Evolutionary conservation across 1,284 basidiomycete genomes (phyloP).

Genomic region (Ceratobasidium sp.): DNA sequence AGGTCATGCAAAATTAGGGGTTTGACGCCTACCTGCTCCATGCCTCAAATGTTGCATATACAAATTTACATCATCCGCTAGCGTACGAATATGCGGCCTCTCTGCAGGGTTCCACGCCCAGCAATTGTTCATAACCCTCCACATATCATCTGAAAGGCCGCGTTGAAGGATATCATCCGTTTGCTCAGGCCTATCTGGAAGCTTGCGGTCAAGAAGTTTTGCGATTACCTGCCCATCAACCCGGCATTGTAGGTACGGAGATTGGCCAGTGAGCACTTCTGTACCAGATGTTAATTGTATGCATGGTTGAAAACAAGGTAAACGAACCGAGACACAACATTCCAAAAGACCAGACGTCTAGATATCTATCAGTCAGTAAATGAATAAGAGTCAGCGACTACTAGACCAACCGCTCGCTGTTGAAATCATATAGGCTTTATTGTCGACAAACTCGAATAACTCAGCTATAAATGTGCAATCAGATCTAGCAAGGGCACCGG

Average conservation of each 20-base stretch:
- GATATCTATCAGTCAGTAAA: not conserved
- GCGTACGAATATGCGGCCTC: not conserved
- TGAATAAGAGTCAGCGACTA: not conserved
- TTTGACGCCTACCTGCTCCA: too few relatives aligned
- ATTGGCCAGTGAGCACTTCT: constrained; percentile 14
- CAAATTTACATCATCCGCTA: not conserved
- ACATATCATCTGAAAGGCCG: constrained; percentile 14
- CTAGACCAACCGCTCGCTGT: not conserved
- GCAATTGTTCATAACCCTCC: constrained; percentile 15
- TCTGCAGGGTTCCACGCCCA: not conserved
- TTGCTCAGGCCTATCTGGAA: constrained; percentile 8
- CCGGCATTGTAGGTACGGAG: not conserved
- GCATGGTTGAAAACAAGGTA: not conserved
- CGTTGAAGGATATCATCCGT: not conserved
- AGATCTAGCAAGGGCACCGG: not conserved
- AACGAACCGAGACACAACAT: constrained; percentile 34
- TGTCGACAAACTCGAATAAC: not conserved
- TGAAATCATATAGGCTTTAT: not conserved
- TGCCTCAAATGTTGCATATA: constrained; percentile 12
- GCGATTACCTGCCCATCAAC: constrained; percentile 10
- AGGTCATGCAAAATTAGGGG: too few relatives aligned
- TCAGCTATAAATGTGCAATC: not conserved
- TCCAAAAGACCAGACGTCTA: constrained; percentile 36
- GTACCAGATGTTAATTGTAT: not conserved
- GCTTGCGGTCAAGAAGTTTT: not conserved